Evolutionary conservation across 108 stramenopile genomes (phyloP).

Genomic region (Schizochytrium sp.): DNA sequence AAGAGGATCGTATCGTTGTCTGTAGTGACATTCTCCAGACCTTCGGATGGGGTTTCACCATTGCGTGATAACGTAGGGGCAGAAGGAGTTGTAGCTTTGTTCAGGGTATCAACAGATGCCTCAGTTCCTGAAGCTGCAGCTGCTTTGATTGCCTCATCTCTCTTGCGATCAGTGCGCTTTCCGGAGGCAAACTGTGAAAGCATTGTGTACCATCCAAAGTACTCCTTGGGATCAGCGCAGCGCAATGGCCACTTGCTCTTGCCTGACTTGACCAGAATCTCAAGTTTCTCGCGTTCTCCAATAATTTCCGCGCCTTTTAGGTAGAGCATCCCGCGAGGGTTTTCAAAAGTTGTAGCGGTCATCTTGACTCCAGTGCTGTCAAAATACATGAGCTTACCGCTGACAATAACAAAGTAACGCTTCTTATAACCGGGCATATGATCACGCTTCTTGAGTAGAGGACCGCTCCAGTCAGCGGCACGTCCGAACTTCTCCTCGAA

Average conservation of each 20-base stretch:
- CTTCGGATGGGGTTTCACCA: too few species aligned
- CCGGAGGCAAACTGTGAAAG: background rate
- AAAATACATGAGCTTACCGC: constrained; percentile 10
- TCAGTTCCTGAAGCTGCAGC: background rate
- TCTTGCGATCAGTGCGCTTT: constrained; percentile 14
- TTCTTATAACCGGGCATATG: constrained; percentile 7
- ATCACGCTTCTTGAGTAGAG: constrained; percentile 4
- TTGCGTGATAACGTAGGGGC: too few species aligned
- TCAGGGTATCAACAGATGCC: too few species aligned
- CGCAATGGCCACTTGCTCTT: constrained; percentile 41
- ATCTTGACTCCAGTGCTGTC: background rate
- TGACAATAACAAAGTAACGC: constrained; percentile 36
- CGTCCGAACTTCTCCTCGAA: constrained; percentile 46
- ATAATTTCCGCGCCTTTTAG: background rate
- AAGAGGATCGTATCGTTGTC: too few species aligned
- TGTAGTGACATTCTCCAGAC: too few species aligned
- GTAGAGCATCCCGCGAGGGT: background rate
- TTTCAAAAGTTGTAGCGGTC: background rate
- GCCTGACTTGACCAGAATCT: background rate
- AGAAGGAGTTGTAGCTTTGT: too few species aligned
- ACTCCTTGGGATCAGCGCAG: background rate
- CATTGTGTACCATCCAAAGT: constrained; percentile 30
- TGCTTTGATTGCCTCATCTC: background rate
- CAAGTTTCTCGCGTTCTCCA: background rate
- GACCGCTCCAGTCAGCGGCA: constrained; percentile 52